Evolutionary conservation across 2,329 filamentous ascomycete genomes (phyloP).

Genomic region (Fonsecaea monophora): DNA sequence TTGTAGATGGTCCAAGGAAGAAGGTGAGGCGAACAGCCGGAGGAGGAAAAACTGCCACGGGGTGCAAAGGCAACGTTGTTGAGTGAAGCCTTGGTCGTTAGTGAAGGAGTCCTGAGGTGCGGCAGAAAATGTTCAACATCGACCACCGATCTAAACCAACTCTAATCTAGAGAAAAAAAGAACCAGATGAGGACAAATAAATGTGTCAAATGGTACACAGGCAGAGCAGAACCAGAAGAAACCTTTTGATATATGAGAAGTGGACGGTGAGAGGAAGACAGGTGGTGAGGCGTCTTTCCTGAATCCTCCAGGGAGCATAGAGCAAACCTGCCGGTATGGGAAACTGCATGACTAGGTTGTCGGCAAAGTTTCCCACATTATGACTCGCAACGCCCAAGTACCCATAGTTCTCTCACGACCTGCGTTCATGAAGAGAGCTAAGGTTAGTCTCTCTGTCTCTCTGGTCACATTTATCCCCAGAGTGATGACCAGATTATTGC

Average conservation of each 20-base stretch:
- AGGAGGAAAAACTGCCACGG: constrained; percentile 5
- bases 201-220: constrained; percentile 17
- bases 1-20: neutral
- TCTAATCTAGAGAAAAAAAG: constrained; percentile 4
- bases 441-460: neutral
- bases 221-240: neutral
- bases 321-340: neutral
- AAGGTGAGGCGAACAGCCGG: constrained; percentile 4
- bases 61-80: neutral
- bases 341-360: neutral
- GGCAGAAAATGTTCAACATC: constrained; percentile 7
- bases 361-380: neutral
- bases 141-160: neutral
- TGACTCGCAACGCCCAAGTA: neutral
- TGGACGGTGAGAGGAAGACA: neutral
- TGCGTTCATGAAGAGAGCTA: neutral
- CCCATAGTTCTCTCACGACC: neutral
- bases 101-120: neutral
- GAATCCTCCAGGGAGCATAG: neutral
- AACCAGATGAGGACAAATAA: constrained; percentile 19
- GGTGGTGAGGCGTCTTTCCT: neutral
- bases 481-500: neutral
- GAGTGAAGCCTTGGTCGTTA: neutral
- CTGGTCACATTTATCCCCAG: neutral
- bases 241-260: neutral